Base-by-base conservation (phyloP, 495 filamentous ascomycete genomes). In the Sordaria brevicollis region DNA sequence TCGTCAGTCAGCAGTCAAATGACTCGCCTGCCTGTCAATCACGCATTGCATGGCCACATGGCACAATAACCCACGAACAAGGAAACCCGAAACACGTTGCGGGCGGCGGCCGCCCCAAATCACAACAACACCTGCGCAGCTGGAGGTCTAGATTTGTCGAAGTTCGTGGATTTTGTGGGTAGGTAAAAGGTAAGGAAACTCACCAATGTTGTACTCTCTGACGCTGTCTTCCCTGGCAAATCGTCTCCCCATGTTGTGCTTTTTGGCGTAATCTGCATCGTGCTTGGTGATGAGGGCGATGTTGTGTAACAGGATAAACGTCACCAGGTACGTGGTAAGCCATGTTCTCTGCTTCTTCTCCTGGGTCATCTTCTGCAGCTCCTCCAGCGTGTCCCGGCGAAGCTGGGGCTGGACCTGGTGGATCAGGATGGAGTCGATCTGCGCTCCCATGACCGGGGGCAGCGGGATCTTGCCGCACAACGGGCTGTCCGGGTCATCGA, bases 391-490 rank as follows among this genome's bases (percentile, higher is more conserved):
- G 71, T 81, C 82, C 37, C 83, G 83, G 7, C 85, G 83, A 57
- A 87, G 79, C 34, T 81, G 83, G n/a, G 84, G 78, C 65, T 86
- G 84, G 39, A 88, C 82, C 67, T 85, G 82, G 69, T 86, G 83
- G 54, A 88, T 87, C 36, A 87, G 77, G 36, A 89, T 80, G 69
- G 83, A 80, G 67, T 88, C 86, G 29, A 89, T 82, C 70, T 89
- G 86, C 34, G 85, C 86, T 36, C 85, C 85, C 84, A 89, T 85
- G 35, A 89, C 85, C 3, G 86, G 86, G 10, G 86, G 86, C 10
- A 88, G 76, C 25, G 86, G 86, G 6, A 87, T 83, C 67, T 84
- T 84, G 39, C 82, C 81, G 33, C 79, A 76, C 57, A 85, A 80
- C 13, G 85, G 82, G 68, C 82, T 86, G 15, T 76, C 79, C 31